Evolutionary conservation across 2,329 filamentous ascomycete species (phyloP).

Genomic region (Ilyonectria sp.): DNA sequence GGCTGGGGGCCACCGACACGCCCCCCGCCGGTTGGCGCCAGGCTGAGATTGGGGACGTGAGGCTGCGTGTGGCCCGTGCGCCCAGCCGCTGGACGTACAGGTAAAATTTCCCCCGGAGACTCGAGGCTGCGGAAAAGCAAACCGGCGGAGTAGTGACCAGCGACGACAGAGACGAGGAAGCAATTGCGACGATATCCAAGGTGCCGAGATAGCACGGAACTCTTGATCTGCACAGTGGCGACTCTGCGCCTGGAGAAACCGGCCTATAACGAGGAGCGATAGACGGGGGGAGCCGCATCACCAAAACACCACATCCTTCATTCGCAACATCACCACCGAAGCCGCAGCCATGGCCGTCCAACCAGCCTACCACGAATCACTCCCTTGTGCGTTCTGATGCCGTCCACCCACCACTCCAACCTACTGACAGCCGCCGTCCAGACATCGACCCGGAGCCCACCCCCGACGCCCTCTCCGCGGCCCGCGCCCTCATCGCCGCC

Average conservation of each 20-base stretch:
- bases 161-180: not conserved
- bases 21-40: not conserved
- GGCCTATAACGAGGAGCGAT: not conserved
- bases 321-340: slow-evolving; percentile 19
- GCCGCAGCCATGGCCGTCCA: slow-evolving; percentile 47
- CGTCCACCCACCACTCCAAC: slow-evolving; percentile 5
- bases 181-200: not conserved
- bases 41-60: not conserved
- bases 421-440: slow-evolving; percentile 55
- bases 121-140: not conserved
- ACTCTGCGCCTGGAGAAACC: too few relatives aligned
- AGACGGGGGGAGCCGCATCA: not conserved
- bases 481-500: slow-evolving; percentile 77
- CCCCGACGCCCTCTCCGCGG: slow-evolving; percentile 72
- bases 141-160: not conserved
- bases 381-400: slow-evolving; percentile 75
- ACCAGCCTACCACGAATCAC: slow-evolving; percentile 77
- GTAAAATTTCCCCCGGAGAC: slow-evolving; percentile 7
- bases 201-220: not conserved
- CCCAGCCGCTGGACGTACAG: not conserved
- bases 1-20: not conserved
- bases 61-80: slow-evolving; percentile 2
- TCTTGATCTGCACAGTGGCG: not conserved
- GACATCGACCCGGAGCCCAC: slow-evolving; percentile 87
- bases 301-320: slow-evolving; percentile 7